These are phyloP conservation scores for Apiotrichum domesticum DNA, from an alignment of 1,284 basidiomycete genomes.

Conservation along the genomic window DNA sequence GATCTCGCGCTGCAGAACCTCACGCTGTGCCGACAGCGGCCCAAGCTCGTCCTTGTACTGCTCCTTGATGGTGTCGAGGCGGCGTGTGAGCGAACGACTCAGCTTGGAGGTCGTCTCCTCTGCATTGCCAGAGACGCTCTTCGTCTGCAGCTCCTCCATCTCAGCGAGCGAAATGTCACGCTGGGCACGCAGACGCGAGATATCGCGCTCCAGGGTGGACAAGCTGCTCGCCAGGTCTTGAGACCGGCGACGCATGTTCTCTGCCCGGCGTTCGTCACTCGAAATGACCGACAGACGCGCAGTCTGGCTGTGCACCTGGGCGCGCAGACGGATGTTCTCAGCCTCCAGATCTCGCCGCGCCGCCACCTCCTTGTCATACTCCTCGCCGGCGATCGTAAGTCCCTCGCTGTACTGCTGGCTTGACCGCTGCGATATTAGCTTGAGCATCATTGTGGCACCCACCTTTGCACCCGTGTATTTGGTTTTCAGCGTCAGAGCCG, in stretches of 20 bases:
- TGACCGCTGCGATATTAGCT: constrained; percentile 55
- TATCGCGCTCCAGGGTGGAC: constrained; percentile 70
- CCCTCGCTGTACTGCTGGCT: constrained; percentile 90
- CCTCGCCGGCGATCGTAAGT: constrained; percentile 80
- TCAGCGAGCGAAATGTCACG: constrained; percentile 88
- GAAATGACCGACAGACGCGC: constrained; percentile 75
- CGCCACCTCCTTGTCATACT: constrained; percentile 85
- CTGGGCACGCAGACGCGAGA: constrained; percentile 80
- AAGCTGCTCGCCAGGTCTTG: constrained; percentile 73
- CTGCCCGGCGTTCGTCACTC: constrained; percentile 68
- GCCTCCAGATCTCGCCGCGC: constrained; percentile 83
- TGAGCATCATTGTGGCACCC: constrained; percentile 25
- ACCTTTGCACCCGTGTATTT: constrained; percentile 85
- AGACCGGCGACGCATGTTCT: constrained; percentile 69
- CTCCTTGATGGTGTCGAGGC: constrained; percentile 81
- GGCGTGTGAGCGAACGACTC: constrained; percentile 68
- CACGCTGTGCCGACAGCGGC: constrained; percentile 73
- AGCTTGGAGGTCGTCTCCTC: constrained; percentile 48
- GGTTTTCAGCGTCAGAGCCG: constrained; percentile 62
- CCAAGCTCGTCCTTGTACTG: constrained; percentile 83
- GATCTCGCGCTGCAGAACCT: constrained; percentile 73
- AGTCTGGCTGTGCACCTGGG: constrained; percentile 82
- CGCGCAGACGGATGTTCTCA: constrained; percentile 76
- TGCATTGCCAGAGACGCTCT: constrained; percentile 10
- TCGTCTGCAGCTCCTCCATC: constrained; percentile 73